Conservation (phyloP, 768 basidiomycete genomes). For the Hericium erinaceus region DNA sequence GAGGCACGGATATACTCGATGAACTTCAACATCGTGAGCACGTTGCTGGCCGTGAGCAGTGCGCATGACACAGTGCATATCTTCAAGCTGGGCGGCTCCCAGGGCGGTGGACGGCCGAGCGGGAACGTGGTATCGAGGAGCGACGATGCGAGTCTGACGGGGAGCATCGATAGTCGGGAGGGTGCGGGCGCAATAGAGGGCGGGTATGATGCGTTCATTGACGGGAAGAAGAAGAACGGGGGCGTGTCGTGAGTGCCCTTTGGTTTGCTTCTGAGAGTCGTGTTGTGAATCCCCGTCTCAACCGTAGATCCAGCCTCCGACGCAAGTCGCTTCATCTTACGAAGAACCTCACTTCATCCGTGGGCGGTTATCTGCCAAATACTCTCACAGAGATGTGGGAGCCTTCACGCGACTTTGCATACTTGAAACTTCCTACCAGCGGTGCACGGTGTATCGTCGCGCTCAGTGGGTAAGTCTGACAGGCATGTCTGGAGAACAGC, state of each 20-base stretch:
- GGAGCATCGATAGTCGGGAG: constrained; percentile 55
- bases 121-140: constrained; percentile 17
- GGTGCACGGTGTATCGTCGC: constrained; percentile 50
- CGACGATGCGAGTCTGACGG: constrained; percentile 48
- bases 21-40: constrained; percentile 76
- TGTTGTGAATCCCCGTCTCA: not conserved
- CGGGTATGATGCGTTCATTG: constrained; percentile 82
- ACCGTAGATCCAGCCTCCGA: constrained; percentile 39
- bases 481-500: not conserved
- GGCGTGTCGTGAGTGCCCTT: constrained; percentile 43
- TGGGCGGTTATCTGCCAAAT: constrained; percentile 81
- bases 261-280: not conserved
- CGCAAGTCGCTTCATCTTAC: constrained; percentile 68
- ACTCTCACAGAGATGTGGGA: constrained; percentile 96
- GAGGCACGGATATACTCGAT: constrained; percentile 80
- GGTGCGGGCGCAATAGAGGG: constrained; percentile 54
- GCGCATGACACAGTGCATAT: constrained; percentile 96
- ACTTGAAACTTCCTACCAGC: constrained; percentile 67
- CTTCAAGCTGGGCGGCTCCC: constrained; percentile 64
- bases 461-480: not conserved
- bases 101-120: constrained; percentile 6
- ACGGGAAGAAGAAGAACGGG: constrained; percentile 53
- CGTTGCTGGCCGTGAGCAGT: constrained; percentile 81
- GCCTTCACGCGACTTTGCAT: constrained; percentile 91
- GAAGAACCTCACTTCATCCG: constrained; percentile 63